Base-by-base conservation (phyloP, 371 early-diverging fungal genomes). In the Lichtheimia corymbifera region DNA sequence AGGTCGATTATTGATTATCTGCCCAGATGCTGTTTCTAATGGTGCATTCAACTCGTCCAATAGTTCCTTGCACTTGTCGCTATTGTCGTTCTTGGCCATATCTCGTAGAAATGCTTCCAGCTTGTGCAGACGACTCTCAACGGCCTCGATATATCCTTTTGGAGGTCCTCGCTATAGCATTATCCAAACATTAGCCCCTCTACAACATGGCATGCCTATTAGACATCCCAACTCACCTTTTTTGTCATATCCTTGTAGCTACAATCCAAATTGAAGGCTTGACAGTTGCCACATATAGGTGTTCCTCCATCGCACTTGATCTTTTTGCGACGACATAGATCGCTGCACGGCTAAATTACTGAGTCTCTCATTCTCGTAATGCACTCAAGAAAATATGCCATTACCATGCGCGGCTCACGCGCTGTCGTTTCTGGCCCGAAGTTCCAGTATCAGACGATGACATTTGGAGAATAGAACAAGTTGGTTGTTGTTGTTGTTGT, bases 91-190 rank as follows among this genome's bases (percentile, higher is more conserved):
- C 58, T 83, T 83, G 5, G 78, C 75, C 11, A 86, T 58, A 3
- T 76, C 83, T 18, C 78, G 80, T n/a, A 89, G 68, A 5, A 86
- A 64, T 35, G 75, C 76, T 56, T 90, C 90, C 50, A 86, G 66
- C 54, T 83, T 84, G 62, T 84, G 84, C 28, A 90, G 64, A 40
- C 89, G 68, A 58, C 78, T 82, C 59, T 90, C 90, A 20, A 90
- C 87, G 5, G 84, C 88, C 58, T 88, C 89, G 30, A 90, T 88
- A 57, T 90, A 89, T 30, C 90, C 90, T 73, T 87, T 87, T 11
- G 87, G 85, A 22, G 87, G 87, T 11, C 87, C 87, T n/a, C 87
- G 77, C 81, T 87, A 54, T 5, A 6, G 35, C 44, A 5, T 3
- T 13, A 42, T 17, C 4, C n/a, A 18, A 50, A 22, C 15, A 25